These are phyloP conservation scores for Acanthamoeba royreba DNA, from an alignment of 208 protist genomes.

Conservation along the genomic window DNA sequence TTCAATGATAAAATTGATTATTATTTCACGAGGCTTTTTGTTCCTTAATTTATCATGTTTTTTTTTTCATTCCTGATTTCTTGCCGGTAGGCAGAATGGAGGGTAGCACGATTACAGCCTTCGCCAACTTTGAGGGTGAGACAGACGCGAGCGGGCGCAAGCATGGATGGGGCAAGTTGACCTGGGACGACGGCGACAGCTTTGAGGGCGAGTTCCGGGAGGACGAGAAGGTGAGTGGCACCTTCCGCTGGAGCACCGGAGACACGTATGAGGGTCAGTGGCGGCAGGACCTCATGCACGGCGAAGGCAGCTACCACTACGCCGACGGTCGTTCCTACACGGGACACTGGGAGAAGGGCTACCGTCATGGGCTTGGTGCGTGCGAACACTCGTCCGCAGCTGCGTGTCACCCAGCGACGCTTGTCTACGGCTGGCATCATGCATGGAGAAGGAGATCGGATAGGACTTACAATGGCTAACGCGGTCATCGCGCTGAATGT, in stretches of 20 bases:
- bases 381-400: not conserved
- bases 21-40: too few relatives aligned
- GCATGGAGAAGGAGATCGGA: too few relatives aligned
- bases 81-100: not conserved
- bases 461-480: too few relatives aligned
- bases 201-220: slow-evolving; percentile 25
- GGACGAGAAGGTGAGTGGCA: slow-evolving; percentile 11
- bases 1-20: too few relatives aligned
- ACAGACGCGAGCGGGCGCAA: not conserved
- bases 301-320: not conserved
- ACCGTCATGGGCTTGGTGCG: not conserved
- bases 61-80: too few relatives aligned
- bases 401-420: too few relatives aligned
- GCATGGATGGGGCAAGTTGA: slow-evolving; percentile 17
- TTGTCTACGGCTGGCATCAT: too few relatives aligned
- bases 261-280: slow-evolving; percentile 9
- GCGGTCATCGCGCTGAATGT: too few relatives aligned
- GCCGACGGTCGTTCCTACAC: not conserved
- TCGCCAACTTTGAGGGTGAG: slow-evolving; percentile 22
- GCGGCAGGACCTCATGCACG: slow-evolving; percentile 6
- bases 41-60: too few relatives aligned
- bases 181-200: slow-evolving; percentile 4
- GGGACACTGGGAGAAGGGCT: not conserved
- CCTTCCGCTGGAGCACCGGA: not conserved
- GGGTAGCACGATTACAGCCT: not conserved